Evolutionary conservation across 2,329 filamentous ascomycete species (phyloP), one percentile per base, ranked within the genome.

Genomic region (Aspergillus novofumigatus): DNA sequence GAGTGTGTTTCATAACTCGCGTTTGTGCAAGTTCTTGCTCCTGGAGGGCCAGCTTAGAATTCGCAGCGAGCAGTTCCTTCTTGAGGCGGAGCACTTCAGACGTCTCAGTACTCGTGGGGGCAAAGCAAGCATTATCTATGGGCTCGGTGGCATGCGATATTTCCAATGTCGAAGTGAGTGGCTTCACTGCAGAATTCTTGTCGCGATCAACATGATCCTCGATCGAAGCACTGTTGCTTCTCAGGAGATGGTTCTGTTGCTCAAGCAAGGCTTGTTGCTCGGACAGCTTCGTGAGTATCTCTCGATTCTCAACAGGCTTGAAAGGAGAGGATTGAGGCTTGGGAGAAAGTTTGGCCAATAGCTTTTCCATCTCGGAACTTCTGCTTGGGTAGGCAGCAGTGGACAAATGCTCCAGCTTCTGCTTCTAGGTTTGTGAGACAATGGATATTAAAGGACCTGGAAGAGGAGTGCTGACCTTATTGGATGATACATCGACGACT

Each of bases 281-380:
- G n/a, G 85, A 84, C 50, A 93, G 80, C 69, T 87, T 89, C 55
- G 87, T 84, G 62, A 92, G 78, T 52, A 92, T 64, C 11, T 68
- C 67, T 48, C 68, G 58, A 29, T 66, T 64, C 11, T 56, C 53
- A 26, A 58, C 51, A 38, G 59, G 29, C 42, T 63, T 62, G 38
- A 29, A 50, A 35, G 52, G 54, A 47, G 62, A 58, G 17, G 57
- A 48, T 26, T 66, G 64, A 35, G 72, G 65, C 59, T 74, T 73
- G 32, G 76, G 72, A 21, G 75, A 72, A 42, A 78, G 66, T 42
- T 72, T 77, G 35, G 74, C 71, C 28, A 78, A 68, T 48, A 79
- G 83, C 58, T 86, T 86, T 66, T 94, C 90, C 80, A 92, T 85
- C 8, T 75, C 70, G n/a, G 75, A 72, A 25, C 71, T 64, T 38